phyloP scores from a whole-genome alignment of 2,329 filamentous ascomycete genomes.

The Clonostachys chloroleuca region DNA sequence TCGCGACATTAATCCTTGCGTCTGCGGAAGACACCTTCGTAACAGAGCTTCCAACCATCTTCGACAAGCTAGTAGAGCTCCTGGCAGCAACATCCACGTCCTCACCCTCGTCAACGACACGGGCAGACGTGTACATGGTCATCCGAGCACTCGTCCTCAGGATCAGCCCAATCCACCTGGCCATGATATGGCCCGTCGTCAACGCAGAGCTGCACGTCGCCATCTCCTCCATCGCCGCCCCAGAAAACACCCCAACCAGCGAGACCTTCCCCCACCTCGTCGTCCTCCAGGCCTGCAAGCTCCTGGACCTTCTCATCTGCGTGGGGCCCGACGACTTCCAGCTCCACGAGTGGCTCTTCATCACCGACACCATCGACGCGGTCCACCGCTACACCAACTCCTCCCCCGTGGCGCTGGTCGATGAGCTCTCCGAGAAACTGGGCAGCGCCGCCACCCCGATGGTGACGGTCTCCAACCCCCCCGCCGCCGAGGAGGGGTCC shows the following conservation, averaged over 20 bases:
- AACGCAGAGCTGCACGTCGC: constrained; percentile 81
- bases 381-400: constrained; percentile 75
- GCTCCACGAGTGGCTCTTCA: constrained; percentile 95
- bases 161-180: constrained; percentile 73
- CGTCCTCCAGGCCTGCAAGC: constrained; percentile 86
- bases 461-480: background rate
- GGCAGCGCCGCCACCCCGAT: constrained; percentile 33
- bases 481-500: constrained; percentile 25
- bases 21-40: constrained; percentile 76
- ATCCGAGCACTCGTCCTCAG: constrained; percentile 77
- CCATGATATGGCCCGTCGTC: constrained; percentile 84
- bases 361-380: constrained; percentile 94
- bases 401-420: constrained; percentile 71
- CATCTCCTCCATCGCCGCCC: constrained; percentile 66
- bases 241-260: constrained; percentile 52
- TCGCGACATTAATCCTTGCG: constrained; percentile 75
- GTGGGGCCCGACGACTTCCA: constrained; percentile 94
- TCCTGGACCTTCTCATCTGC: constrained; percentile 84
- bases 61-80: constrained; percentile 84
- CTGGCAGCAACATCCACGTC: constrained; percentile 79
- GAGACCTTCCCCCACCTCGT: constrained; percentile 75
- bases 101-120: constrained; percentile 84
- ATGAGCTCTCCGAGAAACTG: constrained; percentile 78
- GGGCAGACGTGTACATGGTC: constrained; percentile 87
- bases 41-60: constrained; percentile 64